phyloP scores from a whole-genome alignment of 305 asterid species.

The Solanum hybrid region DNA sequence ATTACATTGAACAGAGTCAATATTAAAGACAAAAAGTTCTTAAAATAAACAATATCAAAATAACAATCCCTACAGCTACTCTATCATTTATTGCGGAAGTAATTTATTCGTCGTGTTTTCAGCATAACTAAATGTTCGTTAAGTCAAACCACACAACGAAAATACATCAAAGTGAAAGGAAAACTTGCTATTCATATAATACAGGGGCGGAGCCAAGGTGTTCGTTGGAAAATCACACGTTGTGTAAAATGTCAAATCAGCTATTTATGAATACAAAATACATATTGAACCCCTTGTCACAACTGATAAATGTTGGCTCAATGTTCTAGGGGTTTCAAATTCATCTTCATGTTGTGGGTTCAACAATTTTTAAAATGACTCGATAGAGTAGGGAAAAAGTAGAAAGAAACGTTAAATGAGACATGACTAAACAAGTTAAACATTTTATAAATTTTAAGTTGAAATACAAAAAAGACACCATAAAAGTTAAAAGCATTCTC shows the following conservation, averaged over 20 bases:
- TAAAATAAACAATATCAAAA: too few relatives aligned
- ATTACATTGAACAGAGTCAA: too few relatives aligned
- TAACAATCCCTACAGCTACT: too few relatives aligned
- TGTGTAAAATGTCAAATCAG: too few relatives aligned
- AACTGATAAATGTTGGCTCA: not conserved
- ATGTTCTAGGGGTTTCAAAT: not conserved
- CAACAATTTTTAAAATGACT: not conserved
- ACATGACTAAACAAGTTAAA: not conserved
- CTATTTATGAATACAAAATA: not conserved
- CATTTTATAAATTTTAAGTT: not conserved
- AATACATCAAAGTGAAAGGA: not conserved
- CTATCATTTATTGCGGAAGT: too few relatives aligned
- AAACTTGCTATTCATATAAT: too few relatives aligned
- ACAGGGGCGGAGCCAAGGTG: too few relatives aligned
- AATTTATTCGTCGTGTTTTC: not conserved
- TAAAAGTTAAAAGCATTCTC: not conserved
- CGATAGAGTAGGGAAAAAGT: too few relatives aligned
- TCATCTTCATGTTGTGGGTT: not conserved
- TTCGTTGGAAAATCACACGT: too few relatives aligned
- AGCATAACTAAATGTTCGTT: not conserved
- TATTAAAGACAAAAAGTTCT: too few relatives aligned
- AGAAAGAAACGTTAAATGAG: not conserved
- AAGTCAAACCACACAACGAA: not conserved
- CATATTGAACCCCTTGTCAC: not conserved
- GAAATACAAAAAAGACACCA: not conserved